Evolutionary conservation across 2,329 filamentous ascomycete genomes (phyloP).

Genomic region (Cercospora sp.): DNA sequence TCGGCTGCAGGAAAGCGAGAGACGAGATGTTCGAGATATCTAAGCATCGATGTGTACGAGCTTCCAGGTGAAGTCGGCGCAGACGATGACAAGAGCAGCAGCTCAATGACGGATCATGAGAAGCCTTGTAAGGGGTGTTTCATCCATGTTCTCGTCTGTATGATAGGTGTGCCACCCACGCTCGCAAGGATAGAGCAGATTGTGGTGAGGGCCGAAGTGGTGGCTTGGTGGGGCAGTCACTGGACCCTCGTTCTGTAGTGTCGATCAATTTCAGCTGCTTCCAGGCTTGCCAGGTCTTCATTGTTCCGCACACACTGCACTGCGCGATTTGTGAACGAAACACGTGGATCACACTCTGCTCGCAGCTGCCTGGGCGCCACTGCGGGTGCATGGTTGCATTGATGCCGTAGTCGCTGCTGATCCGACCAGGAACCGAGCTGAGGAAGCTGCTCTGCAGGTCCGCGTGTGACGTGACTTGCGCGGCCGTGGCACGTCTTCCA

Average conservation of each 20-base stretch:
- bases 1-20: background rate
- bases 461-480: background rate
- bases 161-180: background rate
- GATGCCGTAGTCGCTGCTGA: background rate
- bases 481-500: background rate
- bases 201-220: background rate
- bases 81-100: background rate
- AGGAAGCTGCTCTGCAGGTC: background rate
- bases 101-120: background rate
- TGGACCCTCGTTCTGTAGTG: conserved; percentile 1
- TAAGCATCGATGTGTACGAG: background rate
- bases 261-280: conserved; percentile 4
- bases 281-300: background rate
- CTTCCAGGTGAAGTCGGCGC: background rate
- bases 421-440: background rate
- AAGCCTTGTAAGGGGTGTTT: background rate
- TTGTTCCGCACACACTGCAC: background rate
- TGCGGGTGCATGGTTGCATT: background rate
- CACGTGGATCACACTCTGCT: background rate
- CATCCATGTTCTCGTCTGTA: background rate
- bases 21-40: background rate
- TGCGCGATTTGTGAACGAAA: background rate
- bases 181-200: background rate
- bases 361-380: background rate
- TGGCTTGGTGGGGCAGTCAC: conserved; percentile 3